Percentiles rank a stretch among this genome's conserved stretches.
phyloP scores from a whole-genome alignment of 352 stramenopile genomes.

The Phytophthora boehmeriae region DNA sequence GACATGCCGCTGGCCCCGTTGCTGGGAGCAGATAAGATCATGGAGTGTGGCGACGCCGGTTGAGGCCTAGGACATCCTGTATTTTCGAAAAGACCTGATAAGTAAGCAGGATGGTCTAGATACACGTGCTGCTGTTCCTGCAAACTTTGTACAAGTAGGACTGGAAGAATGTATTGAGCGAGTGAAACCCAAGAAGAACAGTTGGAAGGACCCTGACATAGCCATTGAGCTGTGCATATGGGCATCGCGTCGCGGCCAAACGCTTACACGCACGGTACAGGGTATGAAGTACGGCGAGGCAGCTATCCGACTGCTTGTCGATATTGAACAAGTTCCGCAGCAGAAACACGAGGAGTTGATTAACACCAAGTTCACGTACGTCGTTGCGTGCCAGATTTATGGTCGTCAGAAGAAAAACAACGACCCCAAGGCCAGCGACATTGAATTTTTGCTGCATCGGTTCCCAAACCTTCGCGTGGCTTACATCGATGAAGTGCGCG shows the following conservation, averaged over 20 bases:
- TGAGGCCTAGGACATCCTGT: conserved; percentile 98
- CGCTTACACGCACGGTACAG: conserved; percentile 96
- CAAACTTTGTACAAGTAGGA: conserved; percentile 98
- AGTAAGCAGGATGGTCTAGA: conserved; percentile 94
- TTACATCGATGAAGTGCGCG: conserved; percentile 98
- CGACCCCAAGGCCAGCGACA: conserved; percentile 98
- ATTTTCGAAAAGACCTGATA: conserved; percentile 96
- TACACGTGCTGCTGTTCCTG: conserved; percentile 85
- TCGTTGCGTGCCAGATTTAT: conserved; percentile 99
- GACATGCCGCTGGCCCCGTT: conserved; percentile 97
- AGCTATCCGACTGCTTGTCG: conserved; percentile 95
- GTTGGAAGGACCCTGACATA: conserved; percentile 87
- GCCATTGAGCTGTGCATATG: conserved; percentile 95
- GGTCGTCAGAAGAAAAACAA: conserved; percentile 98
- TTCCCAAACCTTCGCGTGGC: conserved; percentile 97
- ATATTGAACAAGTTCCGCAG: conserved; percentile 92
- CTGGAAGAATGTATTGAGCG: conserved; percentile 99
- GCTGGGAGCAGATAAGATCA: conserved; percentile 98
- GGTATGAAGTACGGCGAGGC: conserved; percentile 99
- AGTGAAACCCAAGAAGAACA: conserved; percentile 93
- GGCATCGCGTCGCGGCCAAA: conserved; percentile 98
- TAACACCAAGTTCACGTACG: conserved; percentile 99
- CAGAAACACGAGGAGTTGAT: conserved; percentile 96
- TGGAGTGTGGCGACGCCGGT: conserved; percentile 99
- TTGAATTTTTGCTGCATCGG: conserved; percentile 97